Base-by-base conservation (phyloP, 208 protist genomes). In the Trypanosoma theileri region DNA sequence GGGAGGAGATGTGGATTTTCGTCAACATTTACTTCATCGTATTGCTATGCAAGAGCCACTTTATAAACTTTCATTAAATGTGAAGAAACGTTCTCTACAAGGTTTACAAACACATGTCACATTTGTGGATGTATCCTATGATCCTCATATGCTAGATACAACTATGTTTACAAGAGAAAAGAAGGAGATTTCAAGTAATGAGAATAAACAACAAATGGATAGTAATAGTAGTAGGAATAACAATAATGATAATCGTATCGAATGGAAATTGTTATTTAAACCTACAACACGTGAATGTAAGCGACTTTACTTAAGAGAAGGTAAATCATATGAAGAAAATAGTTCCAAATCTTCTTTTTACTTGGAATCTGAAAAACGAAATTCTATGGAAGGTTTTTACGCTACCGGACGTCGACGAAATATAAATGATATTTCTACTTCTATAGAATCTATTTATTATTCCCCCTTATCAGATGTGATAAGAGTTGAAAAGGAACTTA, bases 401-500 rank as follows among this genome's bases (percentile, higher is more conserved):
- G 54, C 54, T 58, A 41, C 54, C 1, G 44, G 57, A 24, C 19
- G n/a, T 50, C 28, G 22, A n/a, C 51, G 48, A 1, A 42, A 44
- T 42, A 19, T 9, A 21, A n/a, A 14, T 42, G 45, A 45, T n/a
- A 48, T 7, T n/a, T n/a, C 12, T 24, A 56, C 11, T 56, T 9
- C 1, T 26, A 31, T 0, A 24, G 13, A 40, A 50, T 48, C 31
- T 46, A 24, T 17, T n/a, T 9, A n/a, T 2, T 21, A 19, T 41
- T 50, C 26, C 24, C 16, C 44, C 8, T 21, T 61, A 40, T 4
- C 22, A 3, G 7, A 26, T 59, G 57, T 66, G 14, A 21, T 40
- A 2, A 59, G 51, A 56, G 35, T 19, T 22, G 70, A 69, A 26
- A 58, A 57, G 51, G 70, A 68, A 44, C n/a, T 90, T 26, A 68